Evolutionary conservation across 129 eudicot genomes (phyloP).

Genomic region (carrot (Daucus carota)): DNA sequence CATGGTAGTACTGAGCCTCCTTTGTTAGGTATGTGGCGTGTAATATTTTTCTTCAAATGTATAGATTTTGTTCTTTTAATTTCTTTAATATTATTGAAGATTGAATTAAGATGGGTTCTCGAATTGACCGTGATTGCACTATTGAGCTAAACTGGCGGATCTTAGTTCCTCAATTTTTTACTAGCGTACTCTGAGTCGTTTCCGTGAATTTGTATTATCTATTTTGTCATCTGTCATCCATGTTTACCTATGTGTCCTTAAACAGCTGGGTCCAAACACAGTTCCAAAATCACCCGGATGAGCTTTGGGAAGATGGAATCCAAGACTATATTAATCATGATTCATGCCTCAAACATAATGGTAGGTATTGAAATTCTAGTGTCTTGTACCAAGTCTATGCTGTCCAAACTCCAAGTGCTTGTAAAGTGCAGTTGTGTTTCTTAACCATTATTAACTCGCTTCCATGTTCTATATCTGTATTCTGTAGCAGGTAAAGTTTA

Average conservation of each 20-base stretch:
- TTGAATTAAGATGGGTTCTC: background rate
- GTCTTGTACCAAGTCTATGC: background rate
- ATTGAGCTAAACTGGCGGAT: background rate
- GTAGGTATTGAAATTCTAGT: slow-evolving; percentile 28
- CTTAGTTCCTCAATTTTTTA: background rate
- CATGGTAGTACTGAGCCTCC: background rate
- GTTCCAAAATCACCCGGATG: slow-evolving; percentile 86
- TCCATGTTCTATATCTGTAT: background rate
- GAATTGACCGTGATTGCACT: background rate
- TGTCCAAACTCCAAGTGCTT: background rate
- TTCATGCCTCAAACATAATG: slow-evolving; percentile 70
- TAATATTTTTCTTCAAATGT: background rate
- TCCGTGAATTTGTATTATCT: background rate
- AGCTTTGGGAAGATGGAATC: slow-evolving; percentile 97
- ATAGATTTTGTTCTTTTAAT: background rate
- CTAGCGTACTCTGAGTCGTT: background rate
- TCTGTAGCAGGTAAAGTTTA: slow-evolving; percentile 65
- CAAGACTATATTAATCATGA: slow-evolving; percentile 68
- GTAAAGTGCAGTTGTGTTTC: background rate
- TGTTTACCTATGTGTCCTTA: slow-evolving; percentile 10
- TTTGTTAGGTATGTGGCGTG: background rate
- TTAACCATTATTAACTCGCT: background rate
- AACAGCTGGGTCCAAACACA: slow-evolving; percentile 91
- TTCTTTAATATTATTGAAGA: background rate
- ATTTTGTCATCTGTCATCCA: background rate